A percentile compares a stretch with the other conserved stretches of the same genome.
These are phyloP conservation scores for Chloranthus sessilifolius DNA, from an alignment of 164 flowering plant species.

Conservation along the genomic window DNA sequence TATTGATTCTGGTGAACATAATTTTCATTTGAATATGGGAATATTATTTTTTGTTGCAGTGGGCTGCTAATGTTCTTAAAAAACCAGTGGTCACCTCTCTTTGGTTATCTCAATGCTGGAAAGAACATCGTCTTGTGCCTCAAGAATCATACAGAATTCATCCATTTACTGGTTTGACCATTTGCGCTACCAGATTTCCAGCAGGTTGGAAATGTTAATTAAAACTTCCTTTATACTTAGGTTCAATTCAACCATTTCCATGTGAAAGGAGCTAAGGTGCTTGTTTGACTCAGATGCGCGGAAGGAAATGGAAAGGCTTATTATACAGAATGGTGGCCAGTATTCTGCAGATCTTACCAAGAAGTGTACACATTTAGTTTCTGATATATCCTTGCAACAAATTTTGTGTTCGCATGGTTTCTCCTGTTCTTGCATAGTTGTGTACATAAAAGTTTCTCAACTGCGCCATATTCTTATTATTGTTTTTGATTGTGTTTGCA, in stretches of 20 bases:
- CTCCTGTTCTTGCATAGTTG: background rate
- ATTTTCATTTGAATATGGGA: background rate
- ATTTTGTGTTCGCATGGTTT: background rate
- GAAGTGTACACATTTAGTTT: constrained; percentile 83
- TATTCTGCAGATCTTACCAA: constrained; percentile 84
- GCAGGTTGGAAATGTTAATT: constrained; percentile 43
- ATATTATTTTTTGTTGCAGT: constrained; percentile 38
- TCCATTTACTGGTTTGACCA: constrained; percentile 83
- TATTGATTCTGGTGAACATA: too few relatives aligned
- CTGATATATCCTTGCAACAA: constrained; percentile 77
- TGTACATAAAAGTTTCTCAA: background rate
- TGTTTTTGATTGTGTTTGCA: too few relatives aligned
- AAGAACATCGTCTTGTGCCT: constrained; percentile 90
- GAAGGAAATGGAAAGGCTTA: constrained; percentile 66
- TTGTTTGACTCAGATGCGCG: constrained; percentile 60
- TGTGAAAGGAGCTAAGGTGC: constrained; percentile 8
- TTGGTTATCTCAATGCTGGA: constrained; percentile 92
- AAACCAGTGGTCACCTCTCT: constrained; percentile 69
- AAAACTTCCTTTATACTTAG: background rate
- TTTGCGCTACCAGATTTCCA: constrained; percentile 68
- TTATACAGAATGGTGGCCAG: constrained; percentile 76
- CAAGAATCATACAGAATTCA: constrained; percentile 71
- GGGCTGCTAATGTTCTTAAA: constrained; percentile 68
- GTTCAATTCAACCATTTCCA: constrained; percentile 1
- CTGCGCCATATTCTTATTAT: too few relatives aligned